These are phyloP conservation scores for Bremia lactucae DNA, from an alignment of 352 stramenopile species.

Conservation along the genomic window DNA sequence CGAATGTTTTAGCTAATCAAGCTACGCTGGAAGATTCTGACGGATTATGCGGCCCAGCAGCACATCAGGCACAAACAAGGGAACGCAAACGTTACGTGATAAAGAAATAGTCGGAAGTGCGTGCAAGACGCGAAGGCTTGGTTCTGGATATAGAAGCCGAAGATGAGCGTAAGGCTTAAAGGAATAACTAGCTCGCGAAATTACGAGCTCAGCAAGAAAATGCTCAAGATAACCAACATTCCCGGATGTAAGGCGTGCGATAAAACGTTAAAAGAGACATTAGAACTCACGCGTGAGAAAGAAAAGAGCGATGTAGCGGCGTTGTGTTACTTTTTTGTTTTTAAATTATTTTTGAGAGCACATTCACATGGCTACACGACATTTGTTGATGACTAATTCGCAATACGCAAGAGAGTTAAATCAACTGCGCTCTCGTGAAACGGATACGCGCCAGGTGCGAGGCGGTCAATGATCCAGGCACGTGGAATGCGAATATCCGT, in stretches of 20 bases:
- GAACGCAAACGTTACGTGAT: conserved; percentile 68
- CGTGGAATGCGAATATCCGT: conserved; percentile 13
- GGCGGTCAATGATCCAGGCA: conserved; percentile 4
- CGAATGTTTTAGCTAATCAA: conserved; percentile 37
- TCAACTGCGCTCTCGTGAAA: conserved; percentile 23
- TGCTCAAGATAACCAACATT: conserved; percentile 77
- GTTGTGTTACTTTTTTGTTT: no score
- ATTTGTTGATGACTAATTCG: conserved; percentile 26
- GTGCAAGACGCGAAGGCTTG: conserved; percentile 49
- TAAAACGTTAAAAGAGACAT: no score
- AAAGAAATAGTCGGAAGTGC: conserved; percentile 65
- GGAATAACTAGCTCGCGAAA: conserved; percentile 63
- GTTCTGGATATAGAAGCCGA: conserved; percentile 68
- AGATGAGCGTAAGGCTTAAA: conserved; percentile 40
- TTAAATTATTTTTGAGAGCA: no score
- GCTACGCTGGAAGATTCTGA: conserved; percentile 47
- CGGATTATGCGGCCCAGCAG: conserved; percentile 29
- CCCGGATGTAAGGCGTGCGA: no score
- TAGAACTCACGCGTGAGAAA: no score
- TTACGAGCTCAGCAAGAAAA: conserved; percentile 73
- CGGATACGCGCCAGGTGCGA: conserved; percentile 19
- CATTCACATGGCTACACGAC: no score
- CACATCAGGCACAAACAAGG: conserved; percentile 30
- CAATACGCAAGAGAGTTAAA: conserved; percentile 20
- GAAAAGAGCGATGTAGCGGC: no score